Percentiles rank a stretch among this genome's conserved stretches.
Evolutionary conservation across 306 rosid genomes (phyloP).

Genomic region (Vicia sativa): DNA sequence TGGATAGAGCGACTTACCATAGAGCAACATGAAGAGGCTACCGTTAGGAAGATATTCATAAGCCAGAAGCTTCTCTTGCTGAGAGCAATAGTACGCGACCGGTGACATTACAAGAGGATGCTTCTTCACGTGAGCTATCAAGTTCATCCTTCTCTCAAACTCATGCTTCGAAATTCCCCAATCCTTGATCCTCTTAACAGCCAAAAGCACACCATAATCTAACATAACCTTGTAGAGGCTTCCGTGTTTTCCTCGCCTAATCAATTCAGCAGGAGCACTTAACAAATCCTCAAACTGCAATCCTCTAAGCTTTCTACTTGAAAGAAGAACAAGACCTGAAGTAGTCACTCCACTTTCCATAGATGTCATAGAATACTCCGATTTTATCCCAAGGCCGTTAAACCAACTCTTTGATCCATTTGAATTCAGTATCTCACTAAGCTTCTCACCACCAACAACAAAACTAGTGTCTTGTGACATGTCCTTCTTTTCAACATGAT

Average conservation of each 20-base stretch:
- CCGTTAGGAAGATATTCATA: conserved; percentile 70
- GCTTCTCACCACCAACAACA: conserved; percentile 21
- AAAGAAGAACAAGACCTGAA: conserved; percentile 53
- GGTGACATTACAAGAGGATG: conserved; percentile 56
- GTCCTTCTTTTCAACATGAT: conserved; percentile 35
- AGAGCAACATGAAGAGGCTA: conserved; percentile 72
- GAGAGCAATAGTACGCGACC: conserved; percentile 72
- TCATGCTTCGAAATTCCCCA: conserved; percentile 59
- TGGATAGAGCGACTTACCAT: conserved; percentile 45
- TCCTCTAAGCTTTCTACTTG: conserved; percentile 40
- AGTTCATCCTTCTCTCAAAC: conserved; percentile 55
- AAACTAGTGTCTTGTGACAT: conserved; percentile 23
- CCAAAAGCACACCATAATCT: conserved; percentile 52
- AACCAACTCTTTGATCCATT: conserved; percentile 40
- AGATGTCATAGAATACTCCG: conserved; percentile 60
- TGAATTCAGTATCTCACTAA: conserved; percentile 44
- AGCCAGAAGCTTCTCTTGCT: conserved; percentile 73
- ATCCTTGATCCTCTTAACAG: conserved; percentile 75
- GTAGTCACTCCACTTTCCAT: conserved; percentile 49
- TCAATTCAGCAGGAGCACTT: conserved; percentile 70
- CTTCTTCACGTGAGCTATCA: conserved; percentile 53
- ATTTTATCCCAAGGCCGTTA: conserved; percentile 30
- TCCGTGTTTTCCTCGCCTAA: conserved; percentile 70
- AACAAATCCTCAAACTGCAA: conserved; percentile 69
- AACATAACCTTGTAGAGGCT: conserved; percentile 74